Conservation (phyloP, 257 asterid species). For the Plantago ovata region DNA sequence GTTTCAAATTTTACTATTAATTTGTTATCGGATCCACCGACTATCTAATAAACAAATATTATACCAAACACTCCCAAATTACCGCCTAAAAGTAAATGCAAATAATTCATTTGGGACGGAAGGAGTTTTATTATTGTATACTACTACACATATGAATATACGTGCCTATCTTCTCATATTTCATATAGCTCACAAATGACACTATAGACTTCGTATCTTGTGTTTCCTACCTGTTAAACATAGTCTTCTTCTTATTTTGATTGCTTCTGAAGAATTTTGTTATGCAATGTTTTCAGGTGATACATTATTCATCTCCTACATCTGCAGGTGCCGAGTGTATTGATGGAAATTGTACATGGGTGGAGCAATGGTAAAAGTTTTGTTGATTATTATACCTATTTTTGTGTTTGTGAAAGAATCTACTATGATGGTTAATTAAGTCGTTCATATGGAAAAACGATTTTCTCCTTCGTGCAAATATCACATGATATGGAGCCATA, state of each 20-base stretch:
- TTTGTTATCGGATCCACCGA: neutral
- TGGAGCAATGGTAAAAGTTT: slow-evolving; percentile 82
- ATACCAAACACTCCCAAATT: too few species aligned
- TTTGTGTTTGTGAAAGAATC: neutral
- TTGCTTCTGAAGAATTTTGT: slow-evolving; percentile 25
- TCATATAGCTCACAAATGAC: slow-evolving; percentile 10
- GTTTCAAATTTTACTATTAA: neutral
- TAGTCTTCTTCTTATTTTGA: slow-evolving; percentile 3
- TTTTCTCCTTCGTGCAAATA: neutral
- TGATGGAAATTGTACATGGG: slow-evolving; percentile 88
- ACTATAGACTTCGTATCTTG: slow-evolving; percentile 7
- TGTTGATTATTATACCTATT: slow-evolving; percentile 10
- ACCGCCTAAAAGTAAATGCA: too few species aligned
- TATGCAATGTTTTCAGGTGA: slow-evolving; percentile 59
- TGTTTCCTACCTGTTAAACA: slow-evolving; percentile 2
- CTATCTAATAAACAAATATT: neutral
- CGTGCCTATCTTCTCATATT: slow-evolving; percentile 8
- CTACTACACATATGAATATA: neutral
- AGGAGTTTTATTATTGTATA: too few species aligned
- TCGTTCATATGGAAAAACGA: slow-evolving; percentile 11
- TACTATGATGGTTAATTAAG: too few species aligned
- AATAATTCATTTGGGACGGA: too few species aligned
- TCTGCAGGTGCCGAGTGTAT: slow-evolving; percentile 99
- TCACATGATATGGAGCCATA: slow-evolving; percentile 2
- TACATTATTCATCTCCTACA: slow-evolving; percentile 70